phyloP scores from a whole-genome alignment of 2,329 filamentous ascomycete species.

The Exophiala phaeomuriformis region DNA sequence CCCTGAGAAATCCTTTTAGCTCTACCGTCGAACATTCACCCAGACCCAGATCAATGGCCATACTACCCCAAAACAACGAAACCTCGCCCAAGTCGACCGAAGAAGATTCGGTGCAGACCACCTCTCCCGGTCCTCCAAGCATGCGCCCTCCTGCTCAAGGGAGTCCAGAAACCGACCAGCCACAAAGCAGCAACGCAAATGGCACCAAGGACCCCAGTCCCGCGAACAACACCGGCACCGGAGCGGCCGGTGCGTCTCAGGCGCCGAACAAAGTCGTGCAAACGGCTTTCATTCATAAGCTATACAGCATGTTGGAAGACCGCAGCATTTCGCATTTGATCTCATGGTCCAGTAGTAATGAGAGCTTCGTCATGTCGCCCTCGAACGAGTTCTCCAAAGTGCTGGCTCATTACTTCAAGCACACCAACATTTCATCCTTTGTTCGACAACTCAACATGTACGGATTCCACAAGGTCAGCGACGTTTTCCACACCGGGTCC shows the following conservation, averaged over 20 bases:
- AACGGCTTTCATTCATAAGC: constrained; percentile 97
- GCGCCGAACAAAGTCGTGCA: constrained; percentile 90
- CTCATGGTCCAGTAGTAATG: constrained; percentile 86
- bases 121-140: constrained; percentile 40
- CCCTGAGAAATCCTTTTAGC: constrained; percentile 25
- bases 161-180: constrained; percentile 42
- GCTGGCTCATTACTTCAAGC: constrained; percentile 96
- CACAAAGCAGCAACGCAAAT: constrained; percentile 33
- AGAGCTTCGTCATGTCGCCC: constrained; percentile 98
- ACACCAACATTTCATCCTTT: constrained; percentile 98
- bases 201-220: constrained; percentile 26
- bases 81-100: constrained; percentile 28
- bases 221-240: constrained; percentile 21
- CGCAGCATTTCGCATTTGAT: constrained; percentile 88
- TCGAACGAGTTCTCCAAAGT: constrained; percentile 98
- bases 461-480: constrained; percentile 98
- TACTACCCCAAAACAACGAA: constrained; percentile 21
- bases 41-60: constrained; percentile 22
- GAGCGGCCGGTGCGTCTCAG: constrained; percentile 55
- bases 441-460: constrained; percentile 99
- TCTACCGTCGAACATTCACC: constrained; percentile 17
- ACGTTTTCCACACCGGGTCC: constrained; percentile 92
- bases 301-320: constrained; percentile 99
- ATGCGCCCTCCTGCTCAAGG: constrained; percentile 43
- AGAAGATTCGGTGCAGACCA: constrained; percentile 51